These are phyloP conservation scores for Termitomyces sp. DNA, from an alignment of 1,284 basidiomycete genomes.

Conservation along the genomic window DNA sequence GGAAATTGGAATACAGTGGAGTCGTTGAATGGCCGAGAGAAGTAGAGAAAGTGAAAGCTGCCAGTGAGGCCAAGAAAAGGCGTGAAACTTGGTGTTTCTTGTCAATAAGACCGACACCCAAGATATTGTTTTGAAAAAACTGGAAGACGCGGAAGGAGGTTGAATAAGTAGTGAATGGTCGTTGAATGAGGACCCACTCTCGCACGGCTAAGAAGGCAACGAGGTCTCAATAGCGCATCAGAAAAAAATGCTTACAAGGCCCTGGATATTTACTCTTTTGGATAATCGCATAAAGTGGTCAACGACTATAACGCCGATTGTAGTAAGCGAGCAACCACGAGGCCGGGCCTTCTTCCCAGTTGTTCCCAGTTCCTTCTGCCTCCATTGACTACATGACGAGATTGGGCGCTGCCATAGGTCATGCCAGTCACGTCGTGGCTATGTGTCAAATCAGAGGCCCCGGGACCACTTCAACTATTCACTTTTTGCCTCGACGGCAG, in stretches of 20 bases:
- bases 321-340: slow-evolving; percentile 19
- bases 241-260: slow-evolving; percentile 16
- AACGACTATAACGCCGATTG: slow-evolving; percentile 16
- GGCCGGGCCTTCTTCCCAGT: not conserved
- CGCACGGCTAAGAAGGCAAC: slow-evolving; percentile 12
- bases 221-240: slow-evolving; percentile 17
- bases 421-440: not conserved
- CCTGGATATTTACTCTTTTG: slow-evolving; percentile 18
- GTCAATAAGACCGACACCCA: not conserved
- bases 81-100: slow-evolving; percentile 5
- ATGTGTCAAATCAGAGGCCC: not conserved
- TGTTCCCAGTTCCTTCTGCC: not conserved
- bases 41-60: slow-evolving; percentile 6
- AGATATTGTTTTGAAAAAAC: slow-evolving; percentile 8
- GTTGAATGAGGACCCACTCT: slow-evolving; percentile 12
- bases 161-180: slow-evolving; percentile 14
- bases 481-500: not conserved
- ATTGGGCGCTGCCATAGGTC: not conserved
- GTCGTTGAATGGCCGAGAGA: slow-evolving; percentile 8
- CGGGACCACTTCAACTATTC: not conserved
- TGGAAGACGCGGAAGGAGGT: slow-evolving; percentile 2
- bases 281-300: slow-evolving; percentile 16
- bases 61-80: slow-evolving; percentile 8
- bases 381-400: not conserved
- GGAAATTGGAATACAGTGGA: slow-evolving; percentile 3